A percentile compares a stretch with the other conserved stretches of the same genome.
These are phyloP conservation scores for Pseudonitzschia multiseries DNA, from an alignment of 108 stramenopile genomes.

Conservation along the genomic window DNA sequence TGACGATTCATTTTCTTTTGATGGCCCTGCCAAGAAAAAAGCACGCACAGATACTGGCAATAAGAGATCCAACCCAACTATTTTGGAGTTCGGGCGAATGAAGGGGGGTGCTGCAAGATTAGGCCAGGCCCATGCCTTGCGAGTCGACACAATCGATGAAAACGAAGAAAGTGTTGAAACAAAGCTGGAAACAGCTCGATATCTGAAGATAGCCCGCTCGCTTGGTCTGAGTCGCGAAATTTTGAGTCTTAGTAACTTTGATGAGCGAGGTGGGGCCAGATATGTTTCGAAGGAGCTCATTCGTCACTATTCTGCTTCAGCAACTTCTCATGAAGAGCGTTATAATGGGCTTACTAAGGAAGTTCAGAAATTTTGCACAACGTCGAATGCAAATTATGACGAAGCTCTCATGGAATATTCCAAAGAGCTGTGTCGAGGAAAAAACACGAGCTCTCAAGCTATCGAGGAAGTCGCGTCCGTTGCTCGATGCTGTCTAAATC, in stretches of 20 bases:
- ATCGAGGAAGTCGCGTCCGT: constrained; percentile 56
- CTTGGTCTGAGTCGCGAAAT: constrained; percentile 48
- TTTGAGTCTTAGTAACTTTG: constrained; percentile 41
- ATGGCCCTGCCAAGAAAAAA: neutral
- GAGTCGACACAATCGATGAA: constrained; percentile 47
- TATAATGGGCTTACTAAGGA: constrained; percentile 18
- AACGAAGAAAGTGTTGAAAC: constrained; percentile 60
- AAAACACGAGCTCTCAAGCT: constrained; percentile 33
- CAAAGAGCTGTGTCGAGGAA: constrained; percentile 60
- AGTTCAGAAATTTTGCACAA: constrained; percentile 54
- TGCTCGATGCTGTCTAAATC: constrained; percentile 54
- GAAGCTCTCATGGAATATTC: constrained; percentile 50
- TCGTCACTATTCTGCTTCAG: constrained; percentile 23
- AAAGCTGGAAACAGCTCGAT: constrained; percentile 61
- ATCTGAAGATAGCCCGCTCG: constrained; percentile 55
- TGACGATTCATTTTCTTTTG: constrained; percentile 7
- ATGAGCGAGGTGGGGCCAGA: constrained; percentile 52
- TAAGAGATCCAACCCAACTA: constrained; percentile 39
- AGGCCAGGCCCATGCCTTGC: neutral
- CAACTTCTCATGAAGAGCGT: constrained; percentile 23
- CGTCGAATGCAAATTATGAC: constrained; percentile 53
- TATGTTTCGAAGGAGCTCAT: constrained; percentile 67
- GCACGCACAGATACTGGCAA: neutral
- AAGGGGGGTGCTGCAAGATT: constrained; percentile 40
- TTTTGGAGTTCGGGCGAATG: constrained; percentile 43